Evolutionary conservation across 2,329 filamentous ascomycete genomes (phyloP).

Genomic region (Aspergillus calidoustus): DNA sequence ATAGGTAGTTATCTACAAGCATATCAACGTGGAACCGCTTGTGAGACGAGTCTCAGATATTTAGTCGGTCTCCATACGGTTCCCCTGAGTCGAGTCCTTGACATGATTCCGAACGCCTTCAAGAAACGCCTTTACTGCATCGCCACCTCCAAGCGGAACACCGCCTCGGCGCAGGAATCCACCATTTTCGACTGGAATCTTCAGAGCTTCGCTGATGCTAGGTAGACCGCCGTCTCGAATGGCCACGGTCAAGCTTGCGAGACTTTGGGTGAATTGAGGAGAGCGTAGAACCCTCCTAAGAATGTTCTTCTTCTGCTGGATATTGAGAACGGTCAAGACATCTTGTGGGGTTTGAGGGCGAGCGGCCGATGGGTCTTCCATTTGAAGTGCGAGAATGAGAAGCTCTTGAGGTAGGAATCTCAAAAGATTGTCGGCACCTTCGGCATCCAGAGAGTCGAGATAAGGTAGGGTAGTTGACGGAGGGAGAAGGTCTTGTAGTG

Average conservation of each 20-base stretch:
- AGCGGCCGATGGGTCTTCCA: conserved; percentile 61
- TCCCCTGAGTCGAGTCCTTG: conserved; percentile 55
- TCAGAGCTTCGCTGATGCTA: conserved; percentile 83
- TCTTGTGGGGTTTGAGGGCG: conserved; percentile 70
- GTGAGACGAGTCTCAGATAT: neutral
- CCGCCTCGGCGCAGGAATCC: conserved; percentile 77
- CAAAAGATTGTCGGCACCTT: conserved; percentile 74
- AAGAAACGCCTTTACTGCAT: conserved; percentile 89
- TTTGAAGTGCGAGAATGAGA: conserved; percentile 74
- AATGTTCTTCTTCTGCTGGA: conserved; percentile 78
- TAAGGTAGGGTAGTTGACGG: conserved; percentile 77
- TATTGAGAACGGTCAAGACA: conserved; percentile 73
- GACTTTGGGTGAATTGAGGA: conserved; percentile 87
- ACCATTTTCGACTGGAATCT: conserved; percentile 80
- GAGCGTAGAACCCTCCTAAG: conserved; percentile 82
- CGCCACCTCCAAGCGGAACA: conserved; percentile 83
- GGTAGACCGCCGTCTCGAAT: conserved; percentile 88
- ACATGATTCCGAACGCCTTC: conserved; percentile 83
- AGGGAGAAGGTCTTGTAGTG: conserved; percentile 82
- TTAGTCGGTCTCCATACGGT: conserved; percentile 52
- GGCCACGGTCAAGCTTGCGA: conserved; percentile 83
- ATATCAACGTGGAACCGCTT: conserved; percentile 10
- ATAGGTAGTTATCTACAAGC: conserved; percentile 22
- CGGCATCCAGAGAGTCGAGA: conserved; percentile 67
- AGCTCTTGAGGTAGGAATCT: conserved; percentile 78